Conservation (phyloP, 306 rosid genomes). For the Betula pendula region DNA sequence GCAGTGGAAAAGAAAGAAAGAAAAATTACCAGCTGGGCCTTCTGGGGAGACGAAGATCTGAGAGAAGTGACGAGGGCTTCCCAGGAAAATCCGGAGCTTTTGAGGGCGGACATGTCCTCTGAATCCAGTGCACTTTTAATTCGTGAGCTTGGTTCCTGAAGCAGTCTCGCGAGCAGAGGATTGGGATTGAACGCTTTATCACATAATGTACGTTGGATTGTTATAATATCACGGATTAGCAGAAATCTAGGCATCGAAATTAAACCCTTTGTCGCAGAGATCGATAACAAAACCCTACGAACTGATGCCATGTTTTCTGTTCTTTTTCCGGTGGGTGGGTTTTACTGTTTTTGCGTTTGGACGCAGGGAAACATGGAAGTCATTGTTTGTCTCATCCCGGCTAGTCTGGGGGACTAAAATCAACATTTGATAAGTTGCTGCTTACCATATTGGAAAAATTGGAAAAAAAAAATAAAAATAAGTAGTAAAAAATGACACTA, state of each 20-base stretch:
- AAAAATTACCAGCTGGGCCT: constrained; percentile 49
- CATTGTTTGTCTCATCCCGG: neutral
- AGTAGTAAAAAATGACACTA: no score
- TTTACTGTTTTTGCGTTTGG: neutral
- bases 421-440: no score
- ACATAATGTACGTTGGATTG: constrained; percentile 22
- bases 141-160: constrained; percentile 39
- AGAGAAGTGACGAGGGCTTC: constrained; percentile 41
- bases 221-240: neutral
- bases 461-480: no score
- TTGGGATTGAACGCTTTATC: constrained; percentile 26
- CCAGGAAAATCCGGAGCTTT: constrained; percentile 39
- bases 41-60: constrained; percentile 43
- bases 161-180: constrained; percentile 38
- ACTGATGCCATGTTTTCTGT: constrained; percentile 38
- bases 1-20: neutral
- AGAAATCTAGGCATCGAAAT: neutral
- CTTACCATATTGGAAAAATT: no score
- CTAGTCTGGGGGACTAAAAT: no score
- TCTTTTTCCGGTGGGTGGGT: neutral
- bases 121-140: constrained; percentile 43
- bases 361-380: neutral
- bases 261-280: constrained; percentile 21
- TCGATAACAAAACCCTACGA: constrained; percentile 33
- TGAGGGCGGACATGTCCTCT: constrained; percentile 33